Percentiles rank a stretch among this genome's conserved stretches.
These are phyloP conservation scores for Yamadazyma buinensis DNA, from an alignment of 1,139 yeast species.

Conservation along the genomic window DNA sequence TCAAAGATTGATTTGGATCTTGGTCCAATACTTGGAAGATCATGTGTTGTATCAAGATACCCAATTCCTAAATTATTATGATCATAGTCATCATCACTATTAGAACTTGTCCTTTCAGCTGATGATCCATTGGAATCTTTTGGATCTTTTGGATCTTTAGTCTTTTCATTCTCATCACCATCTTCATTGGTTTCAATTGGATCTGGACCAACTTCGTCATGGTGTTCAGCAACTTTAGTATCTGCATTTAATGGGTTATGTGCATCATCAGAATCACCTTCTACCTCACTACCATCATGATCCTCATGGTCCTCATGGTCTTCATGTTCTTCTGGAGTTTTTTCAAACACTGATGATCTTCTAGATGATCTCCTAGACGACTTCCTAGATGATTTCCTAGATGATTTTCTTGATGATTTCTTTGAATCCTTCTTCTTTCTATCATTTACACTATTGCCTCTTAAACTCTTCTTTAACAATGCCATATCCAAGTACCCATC, in stretches of 20 bases:
- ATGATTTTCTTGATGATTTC: slow-evolving; percentile 3
- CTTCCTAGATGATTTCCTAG: slow-evolving; percentile 8
- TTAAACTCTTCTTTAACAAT: slow-evolving; percentile 42
- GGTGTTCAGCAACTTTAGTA: slow-evolving; percentile 4
- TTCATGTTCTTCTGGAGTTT: background rate
- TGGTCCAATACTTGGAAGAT: slow-evolving; percentile 24
- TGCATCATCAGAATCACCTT: slow-evolving; percentile 12
- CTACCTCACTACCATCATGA: slow-evolving; percentile 6
- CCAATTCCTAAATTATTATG: slow-evolving; percentile 13
- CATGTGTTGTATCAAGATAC: slow-evolving; percentile 26
- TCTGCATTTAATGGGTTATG: no score
- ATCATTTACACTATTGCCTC: slow-evolving; percentile 1
- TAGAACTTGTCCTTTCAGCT: slow-evolving; percentile 5
- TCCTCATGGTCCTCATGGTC: slow-evolving; percentile 6
- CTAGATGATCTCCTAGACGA: slow-evolving; percentile 12
- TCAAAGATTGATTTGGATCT: slow-evolving; percentile 38
- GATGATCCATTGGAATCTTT: slow-evolving; percentile 7
- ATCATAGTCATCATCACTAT: slow-evolving; percentile 23
- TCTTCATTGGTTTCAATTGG: slow-evolving; percentile 14
- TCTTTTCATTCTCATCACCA: slow-evolving; percentile 14
- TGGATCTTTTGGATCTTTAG: slow-evolving; percentile 14
- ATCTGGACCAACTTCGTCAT: slow-evolving; percentile 12
- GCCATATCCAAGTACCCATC: slow-evolving; percentile 62
- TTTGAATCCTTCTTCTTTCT: slow-evolving; percentile 1
- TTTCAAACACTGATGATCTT: slow-evolving; percentile 12